Conservation (phyloP, 495 filamentous ascomycete genomes). For the Apiosordaria backusii region DNA sequence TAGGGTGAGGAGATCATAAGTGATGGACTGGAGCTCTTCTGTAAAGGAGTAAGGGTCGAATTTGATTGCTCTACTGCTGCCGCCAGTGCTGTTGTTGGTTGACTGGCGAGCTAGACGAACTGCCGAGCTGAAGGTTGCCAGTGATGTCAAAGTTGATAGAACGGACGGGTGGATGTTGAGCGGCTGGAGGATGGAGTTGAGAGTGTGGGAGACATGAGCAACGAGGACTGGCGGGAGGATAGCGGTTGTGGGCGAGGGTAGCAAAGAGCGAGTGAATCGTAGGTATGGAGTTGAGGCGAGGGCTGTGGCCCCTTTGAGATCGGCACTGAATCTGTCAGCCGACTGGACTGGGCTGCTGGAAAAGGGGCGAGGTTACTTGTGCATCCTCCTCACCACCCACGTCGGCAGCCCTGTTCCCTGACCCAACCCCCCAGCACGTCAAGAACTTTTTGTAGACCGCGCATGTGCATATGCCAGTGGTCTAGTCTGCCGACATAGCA, state of each 20-base stretch:
- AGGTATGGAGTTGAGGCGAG: conserved; percentile 27
- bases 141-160: conserved; percentile 13
- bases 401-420: conserved; percentile 14
- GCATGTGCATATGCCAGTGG: conserved; percentile 35
- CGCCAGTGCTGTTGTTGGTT: background rate
- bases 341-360: background rate
- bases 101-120: conserved; percentile 21
- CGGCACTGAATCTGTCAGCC: conserved; percentile 19
- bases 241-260: background rate
- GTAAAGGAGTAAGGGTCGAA: conserved; percentile 31
- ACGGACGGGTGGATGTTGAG: conserved; percentile 17
- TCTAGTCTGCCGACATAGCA: conserved; percentile 30
- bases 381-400: conserved; percentile 21
- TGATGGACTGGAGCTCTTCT: conserved; percentile 28
- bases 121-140: conserved; percentile 20
- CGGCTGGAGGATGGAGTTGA: conserved; percentile 19
- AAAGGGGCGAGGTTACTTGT: conserved; percentile 20
- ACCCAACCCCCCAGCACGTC: conserved; percentile 21
- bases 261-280: conserved; percentile 12
- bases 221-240: background rate
- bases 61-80: conserved; percentile 10
- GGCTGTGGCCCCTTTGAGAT: conserved; percentile 29
- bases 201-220: background rate
- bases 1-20: conserved; percentile 22
- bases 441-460: conserved; percentile 28